phyloP scores from a whole-genome alignment of 2,329 filamentous ascomycete genomes.

The Trichoderma hamatum region DNA sequence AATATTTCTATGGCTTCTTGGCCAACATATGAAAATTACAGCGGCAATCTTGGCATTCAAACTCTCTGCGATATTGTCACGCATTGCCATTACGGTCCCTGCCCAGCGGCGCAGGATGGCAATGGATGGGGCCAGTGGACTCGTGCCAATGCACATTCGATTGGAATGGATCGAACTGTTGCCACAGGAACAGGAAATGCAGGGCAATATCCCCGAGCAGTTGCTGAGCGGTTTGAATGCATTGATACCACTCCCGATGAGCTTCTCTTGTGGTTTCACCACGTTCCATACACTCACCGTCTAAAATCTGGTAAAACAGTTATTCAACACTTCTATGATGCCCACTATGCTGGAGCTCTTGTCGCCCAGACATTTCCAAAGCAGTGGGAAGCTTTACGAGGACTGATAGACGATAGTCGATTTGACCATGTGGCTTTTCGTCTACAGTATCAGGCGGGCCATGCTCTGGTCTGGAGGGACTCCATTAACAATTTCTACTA shows the following conservation, averaged over 20 bases:
- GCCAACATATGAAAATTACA: not conserved
- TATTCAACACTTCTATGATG: slow-evolving; percentile 2
- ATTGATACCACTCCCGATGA: slow-evolving; percentile 4
- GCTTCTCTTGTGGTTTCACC: slow-evolving; percentile 5
- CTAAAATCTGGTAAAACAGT: not conserved
- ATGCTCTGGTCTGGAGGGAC: slow-evolving; percentile 1
- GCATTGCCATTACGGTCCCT: not conserved
- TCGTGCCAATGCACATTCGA: not conserved
- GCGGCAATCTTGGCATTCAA: not conserved
- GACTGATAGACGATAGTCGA: slow-evolving; percentile 1
- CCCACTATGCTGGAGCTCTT: not conserved
- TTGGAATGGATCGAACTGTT: slow-evolving; percentile 3
- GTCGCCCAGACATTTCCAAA: not conserved
- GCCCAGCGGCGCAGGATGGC: not conserved
- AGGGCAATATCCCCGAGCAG: not conserved
- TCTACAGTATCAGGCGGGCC: not conserved
- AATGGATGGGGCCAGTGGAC: slow-evolving; percentile 11
- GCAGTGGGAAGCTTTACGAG: not conserved
- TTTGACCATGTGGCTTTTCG: not conserved
- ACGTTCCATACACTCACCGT: not conserved
- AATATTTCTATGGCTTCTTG: not conserved
- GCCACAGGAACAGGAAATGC: not conserved
- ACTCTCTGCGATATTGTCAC: not conserved
- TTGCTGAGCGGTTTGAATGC: not conserved
- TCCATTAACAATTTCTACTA: slow-evolving; percentile 2